Base-by-base conservation (phyloP, 495 filamentous ascomycete species). In the Paragyromitra xinjiangensis region DNA sequence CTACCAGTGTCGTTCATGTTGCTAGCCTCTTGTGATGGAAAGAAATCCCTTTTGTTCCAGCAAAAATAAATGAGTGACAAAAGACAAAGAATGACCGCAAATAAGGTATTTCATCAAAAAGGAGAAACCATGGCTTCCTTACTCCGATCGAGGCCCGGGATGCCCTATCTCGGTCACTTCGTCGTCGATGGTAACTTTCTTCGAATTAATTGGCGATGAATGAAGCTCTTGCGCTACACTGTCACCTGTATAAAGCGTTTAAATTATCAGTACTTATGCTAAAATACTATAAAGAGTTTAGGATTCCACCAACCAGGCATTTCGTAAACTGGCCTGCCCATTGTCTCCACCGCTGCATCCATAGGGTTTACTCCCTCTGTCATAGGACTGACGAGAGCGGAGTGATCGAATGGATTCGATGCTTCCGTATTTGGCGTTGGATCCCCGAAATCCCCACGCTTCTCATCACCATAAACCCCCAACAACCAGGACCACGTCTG, bases 401-500 rank as follows among this genome's bases (percentile, higher is more conserved):
- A 67, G 34, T 45, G 50, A 71, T 72, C 53, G 39, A 71, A 78
- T 24, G 73, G 73, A 50, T 79, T 55, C 7, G 74, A 12, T 26
- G 42, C 16, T 55, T 79, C 74, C 11, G 40, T 48, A 1, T 50
- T 22, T n/a, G 61, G 59, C 9, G 74, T 72, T 6, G 59, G 74
- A 53, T 78, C 51, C 40, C 40, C 74, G 2, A 48, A 64, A 3
- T 59, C 45, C 2, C 58, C 64, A 24, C 69, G 63, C 59, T 82
- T 82, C 51, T 82, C 80, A 40, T 82, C 80, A 9, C 71, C 71
- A 64, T 81, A 81, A 19, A 71, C 69, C 19, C 79, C 79, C 34
- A 82, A 37, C 9, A 82, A 53, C 80, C 80, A 82, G 39, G 59
- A 68, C 80, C 80, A 82, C 26, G 80, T 82, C 48, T 84, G 58